A percentile compares a stretch with the other conserved stretches of the same genome.
These are phyloP conservation scores for Lachnellula willkommii DNA, from an alignment of 2,329 filamentous ascomycete genomes.

Conservation along the genomic window DNA sequence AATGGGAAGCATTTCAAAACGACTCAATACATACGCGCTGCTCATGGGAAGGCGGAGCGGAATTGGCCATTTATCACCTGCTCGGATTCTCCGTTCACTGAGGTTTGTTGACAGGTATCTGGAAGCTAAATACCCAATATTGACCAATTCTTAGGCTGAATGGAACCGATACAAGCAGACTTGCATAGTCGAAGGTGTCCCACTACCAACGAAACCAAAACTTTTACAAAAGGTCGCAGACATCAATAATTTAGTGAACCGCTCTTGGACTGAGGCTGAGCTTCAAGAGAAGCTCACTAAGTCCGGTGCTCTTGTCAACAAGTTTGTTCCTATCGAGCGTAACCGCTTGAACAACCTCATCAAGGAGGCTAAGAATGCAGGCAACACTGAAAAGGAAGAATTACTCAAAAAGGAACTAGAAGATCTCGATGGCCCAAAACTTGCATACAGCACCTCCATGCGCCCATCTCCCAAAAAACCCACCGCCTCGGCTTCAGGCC, in stretches of 20 bases:
- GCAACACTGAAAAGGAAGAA: slow-evolving; percentile 53
- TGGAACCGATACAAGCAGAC: slow-evolving; percentile 75
- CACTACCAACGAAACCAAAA: slow-evolving; percentile 66
- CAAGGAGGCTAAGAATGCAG: slow-evolving; percentile 58
- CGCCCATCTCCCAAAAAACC: slow-evolving; percentile 48
- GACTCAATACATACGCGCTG: slow-evolving; percentile 75
- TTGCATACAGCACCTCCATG: slow-evolving; percentile 67
- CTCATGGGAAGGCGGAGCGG: slow-evolving; percentile 76
- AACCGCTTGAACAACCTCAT: slow-evolving; percentile 60
- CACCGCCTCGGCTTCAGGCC: slow-evolving; percentile 38
- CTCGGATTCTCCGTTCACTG: slow-evolving; percentile 80
- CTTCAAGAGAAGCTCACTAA: slow-evolving; percentile 73
- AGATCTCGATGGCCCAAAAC: slow-evolving; percentile 59
- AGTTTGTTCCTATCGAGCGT: slow-evolving; percentile 62
- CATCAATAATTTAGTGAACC: slow-evolving; percentile 73
- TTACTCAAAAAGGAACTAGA: slow-evolving; percentile 57
- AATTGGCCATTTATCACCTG: slow-evolving; percentile 88
- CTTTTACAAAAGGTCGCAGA: slow-evolving; percentile 70
- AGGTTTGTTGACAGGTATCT: slow-evolving; percentile 46
- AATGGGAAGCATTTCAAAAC: slow-evolving; percentile 75
- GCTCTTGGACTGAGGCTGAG: slow-evolving; percentile 77
- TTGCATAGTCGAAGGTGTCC: slow-evolving; percentile 65
- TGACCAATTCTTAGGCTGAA: slow-evolving; percentile 52
- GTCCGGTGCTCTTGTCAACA: slow-evolving; percentile 61
- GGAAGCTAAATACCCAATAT: slow-evolving; percentile 2